These are phyloP conservation scores for Penicillium brevicompactum DNA, from an alignment of 2,329 filamentous ascomycete species.

Conservation along the genomic window DNA sequence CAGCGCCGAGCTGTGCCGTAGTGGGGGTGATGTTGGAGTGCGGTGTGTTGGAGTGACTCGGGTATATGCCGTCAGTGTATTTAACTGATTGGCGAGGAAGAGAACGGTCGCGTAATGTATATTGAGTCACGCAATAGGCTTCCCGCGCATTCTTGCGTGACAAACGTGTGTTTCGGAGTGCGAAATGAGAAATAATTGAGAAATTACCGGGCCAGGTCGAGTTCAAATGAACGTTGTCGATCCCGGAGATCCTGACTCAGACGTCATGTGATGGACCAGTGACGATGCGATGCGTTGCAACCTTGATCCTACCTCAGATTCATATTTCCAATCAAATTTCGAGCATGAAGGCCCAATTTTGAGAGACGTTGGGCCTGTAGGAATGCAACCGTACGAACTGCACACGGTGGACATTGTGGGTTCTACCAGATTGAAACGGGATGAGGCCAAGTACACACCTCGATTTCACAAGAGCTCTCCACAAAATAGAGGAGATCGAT, in stretches of 20 bases:
- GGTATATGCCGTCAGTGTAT: slow-evolving; percentile 14
- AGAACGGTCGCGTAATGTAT: slow-evolving; percentile 4
- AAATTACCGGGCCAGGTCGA: slow-evolving; percentile 1
- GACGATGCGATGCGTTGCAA: slow-evolving; percentile 4
- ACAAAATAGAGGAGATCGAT: no score
- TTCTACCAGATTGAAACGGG: neutral
- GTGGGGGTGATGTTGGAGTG: slow-evolving; percentile 20
- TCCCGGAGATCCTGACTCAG: slow-evolving; percentile 11
- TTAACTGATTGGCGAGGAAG: slow-evolving; percentile 20
- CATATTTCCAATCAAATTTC: neutral
- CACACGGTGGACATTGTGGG: neutral
- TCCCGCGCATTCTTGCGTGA: neutral
- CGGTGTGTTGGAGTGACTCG: slow-evolving; percentile 22
- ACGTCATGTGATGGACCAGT: slow-evolving; percentile 14
- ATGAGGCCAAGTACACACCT: neutral
- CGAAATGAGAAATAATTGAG: neutral
- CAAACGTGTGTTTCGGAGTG: neutral
- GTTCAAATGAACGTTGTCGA: slow-evolving; percentile 5
- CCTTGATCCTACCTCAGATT: neutral
- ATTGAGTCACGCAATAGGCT: neutral
- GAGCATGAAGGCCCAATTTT: neutral
- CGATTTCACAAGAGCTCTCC: no score
- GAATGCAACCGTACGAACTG: neutral
- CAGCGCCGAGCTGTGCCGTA: slow-evolving; percentile 14
- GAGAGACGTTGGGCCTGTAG: neutral